Evolutionary conservation across 345 rosid genomes (phyloP).

Genomic region (Heritiera littoralis): DNA sequence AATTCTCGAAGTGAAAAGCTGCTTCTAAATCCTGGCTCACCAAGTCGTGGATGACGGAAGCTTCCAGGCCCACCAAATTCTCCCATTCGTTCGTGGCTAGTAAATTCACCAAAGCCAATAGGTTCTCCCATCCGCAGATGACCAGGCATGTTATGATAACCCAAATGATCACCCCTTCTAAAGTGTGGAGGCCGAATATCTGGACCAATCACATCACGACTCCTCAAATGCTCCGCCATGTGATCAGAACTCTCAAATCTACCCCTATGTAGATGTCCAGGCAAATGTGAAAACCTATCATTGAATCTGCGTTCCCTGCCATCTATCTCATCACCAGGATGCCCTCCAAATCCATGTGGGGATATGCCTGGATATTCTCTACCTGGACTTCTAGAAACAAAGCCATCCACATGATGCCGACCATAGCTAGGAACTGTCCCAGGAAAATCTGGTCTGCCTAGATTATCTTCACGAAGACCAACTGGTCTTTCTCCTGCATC

Average conservation of each 20-base stretch:
- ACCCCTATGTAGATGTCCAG: slow-evolving; percentile 44
- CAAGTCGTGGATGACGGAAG: slow-evolving; percentile 44
- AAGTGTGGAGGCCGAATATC: slow-evolving; percentile 46
- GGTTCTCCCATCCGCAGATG: slow-evolving; percentile 37
- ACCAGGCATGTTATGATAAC: slow-evolving; percentile 36
- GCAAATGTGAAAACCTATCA: slow-evolving; percentile 47
- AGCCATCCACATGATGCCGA: slow-evolving; percentile 40
- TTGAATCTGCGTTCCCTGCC: slow-evolving; percentile 47
- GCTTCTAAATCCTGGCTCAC: slow-evolving; percentile 69
- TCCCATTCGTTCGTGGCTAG: slow-evolving; percentile 44
- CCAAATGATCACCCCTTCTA: slow-evolving; percentile 54
- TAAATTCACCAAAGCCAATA: slow-evolving; percentile 40
- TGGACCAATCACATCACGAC: slow-evolving; percentile 38
- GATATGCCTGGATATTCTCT: slow-evolving; percentile 48
- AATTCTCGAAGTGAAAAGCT: slow-evolving; percentile 45
- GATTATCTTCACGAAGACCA: slow-evolving; percentile 39
- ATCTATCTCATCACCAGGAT: slow-evolving; percentile 44
- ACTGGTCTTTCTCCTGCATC: slow-evolving; percentile 44
- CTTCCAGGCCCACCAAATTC: slow-evolving; percentile 43
- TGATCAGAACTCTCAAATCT: slow-evolving; percentile 56
- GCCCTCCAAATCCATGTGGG: slow-evolving; percentile 40
- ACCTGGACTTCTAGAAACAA: slow-evolving; percentile 55
- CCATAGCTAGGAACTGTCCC: slow-evolving; percentile 46
- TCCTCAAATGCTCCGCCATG: slow-evolving; percentile 39
- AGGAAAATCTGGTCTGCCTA: slow-evolving; percentile 44